Conservation (phyloP, 495 filamentous ascomycete genomes). For the Neurospora sp. region DNA sequence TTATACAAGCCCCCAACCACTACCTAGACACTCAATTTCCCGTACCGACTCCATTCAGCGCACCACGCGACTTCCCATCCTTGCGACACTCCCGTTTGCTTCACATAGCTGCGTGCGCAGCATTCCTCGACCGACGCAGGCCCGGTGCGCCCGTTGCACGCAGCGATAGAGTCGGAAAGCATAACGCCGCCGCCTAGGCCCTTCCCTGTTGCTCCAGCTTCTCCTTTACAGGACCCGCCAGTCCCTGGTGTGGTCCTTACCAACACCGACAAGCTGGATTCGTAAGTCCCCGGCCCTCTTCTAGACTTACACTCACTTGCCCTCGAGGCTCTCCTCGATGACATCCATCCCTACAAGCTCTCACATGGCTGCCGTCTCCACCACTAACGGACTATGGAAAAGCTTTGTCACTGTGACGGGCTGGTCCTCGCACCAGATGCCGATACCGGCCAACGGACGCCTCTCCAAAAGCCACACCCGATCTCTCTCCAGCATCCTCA, state of each 20-base stretch:
- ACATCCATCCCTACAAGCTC: not conserved
- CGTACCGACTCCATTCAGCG: not conserved
- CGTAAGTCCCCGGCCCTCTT: not conserved
- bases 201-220: conserved; percentile 1
- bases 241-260: conserved; percentile 22
- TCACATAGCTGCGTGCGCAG: not conserved
- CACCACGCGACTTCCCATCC: not conserved
- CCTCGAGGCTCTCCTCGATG: not conserved
- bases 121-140: not conserved
- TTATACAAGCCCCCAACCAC: not conserved
- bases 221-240: conserved; percentile 21
- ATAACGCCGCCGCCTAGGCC: not conserved
- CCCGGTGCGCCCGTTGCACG: not conserved
- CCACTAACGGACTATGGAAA: conserved; percentile 23
- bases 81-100: not conserved
- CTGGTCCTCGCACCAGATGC: conserved; percentile 37
- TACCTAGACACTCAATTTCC: not conserved
- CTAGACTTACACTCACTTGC: not conserved
- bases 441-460: conserved; percentile 19
- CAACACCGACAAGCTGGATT: conserved; percentile 17
- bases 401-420: conserved; percentile 42
- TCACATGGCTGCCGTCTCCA: conserved; percentile 15
- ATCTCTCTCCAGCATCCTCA: conserved; percentile 37
- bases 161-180: not conserved
- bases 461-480: conserved; percentile 36